These are phyloP conservation scores for Penicillium paradoxum DNA, from an alignment of 495 filamentous ascomycete genomes.

Conservation along the genomic window DNA sequence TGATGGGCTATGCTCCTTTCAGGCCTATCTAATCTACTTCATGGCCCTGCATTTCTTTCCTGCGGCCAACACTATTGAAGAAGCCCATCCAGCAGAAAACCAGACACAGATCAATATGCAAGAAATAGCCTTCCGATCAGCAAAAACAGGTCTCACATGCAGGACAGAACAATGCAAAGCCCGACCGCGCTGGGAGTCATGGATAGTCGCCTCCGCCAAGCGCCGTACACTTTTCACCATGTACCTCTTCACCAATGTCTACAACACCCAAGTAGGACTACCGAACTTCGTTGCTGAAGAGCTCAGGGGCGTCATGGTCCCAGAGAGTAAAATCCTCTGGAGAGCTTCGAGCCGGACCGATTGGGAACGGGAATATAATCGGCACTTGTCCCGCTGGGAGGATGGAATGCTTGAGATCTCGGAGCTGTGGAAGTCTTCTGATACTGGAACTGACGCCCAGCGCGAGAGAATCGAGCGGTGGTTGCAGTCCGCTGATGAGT, in stretches of 20 bases:
- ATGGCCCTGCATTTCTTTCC: slow-evolving; percentile 41
- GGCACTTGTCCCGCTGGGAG: slow-evolving; percentile 34
- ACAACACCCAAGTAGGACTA: slow-evolving; percentile 32
- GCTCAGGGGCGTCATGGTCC: slow-evolving; percentile 27
- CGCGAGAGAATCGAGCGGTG: slow-evolving; percentile 24
- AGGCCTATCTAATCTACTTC: slow-evolving; percentile 46
- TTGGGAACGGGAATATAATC: slow-evolving; percentile 40
- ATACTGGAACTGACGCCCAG: slow-evolving; percentile 9
- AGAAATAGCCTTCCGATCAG: slow-evolving; percentile 40
- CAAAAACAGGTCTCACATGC: slow-evolving; percentile 36
- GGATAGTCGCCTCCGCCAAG: slow-evolving; percentile 45
- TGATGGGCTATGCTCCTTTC: slow-evolving; percentile 37
- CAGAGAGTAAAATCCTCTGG: slow-evolving; percentile 37
- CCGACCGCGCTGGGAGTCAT: slow-evolving; percentile 45
- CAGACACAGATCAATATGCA: slow-evolving; percentile 41
- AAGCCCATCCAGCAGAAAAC: slow-evolving; percentile 18
- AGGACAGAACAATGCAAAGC: slow-evolving; percentile 28
- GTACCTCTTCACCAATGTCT: slow-evolving; percentile 47
- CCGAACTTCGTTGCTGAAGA: slow-evolving; percentile 42
- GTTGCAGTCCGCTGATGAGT: slow-evolving; percentile 25
- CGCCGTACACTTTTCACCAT: slow-evolving; percentile 42
- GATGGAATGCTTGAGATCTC: slow-evolving; percentile 36
- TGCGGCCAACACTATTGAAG: not conserved
- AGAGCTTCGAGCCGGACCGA: slow-evolving; percentile 22
- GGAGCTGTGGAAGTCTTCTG: slow-evolving; percentile 36